Base-by-base conservation (phyloP, 129 eudicot genomes). In the Flaveria linearis region DNA sequence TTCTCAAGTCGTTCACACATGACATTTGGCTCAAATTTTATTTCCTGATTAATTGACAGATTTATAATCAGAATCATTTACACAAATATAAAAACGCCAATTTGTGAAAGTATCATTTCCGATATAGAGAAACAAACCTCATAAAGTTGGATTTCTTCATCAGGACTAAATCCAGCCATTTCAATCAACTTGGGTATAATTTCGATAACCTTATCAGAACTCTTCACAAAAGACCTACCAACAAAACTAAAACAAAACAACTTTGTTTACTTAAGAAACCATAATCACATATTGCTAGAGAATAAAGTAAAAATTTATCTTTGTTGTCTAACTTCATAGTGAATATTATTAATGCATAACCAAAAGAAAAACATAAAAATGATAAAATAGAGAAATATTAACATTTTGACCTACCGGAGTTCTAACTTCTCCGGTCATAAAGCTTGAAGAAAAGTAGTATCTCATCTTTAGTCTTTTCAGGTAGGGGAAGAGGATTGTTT, bases 1-100 rank as follows among this genome's bases (percentile, higher is more conserved):
- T 63, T 91, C 45, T 94, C 96, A 51, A 94, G 88, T 14, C 82
- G 92, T 80, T 91, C 99, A 84, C 99, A 94, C 99, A 91, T 94
- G 79, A 94, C 96, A 71, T 49, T 20, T 26, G 99, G 99, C 86
- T 94, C 97, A 53, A 89, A 91, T 77, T 94, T 94, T 49, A 94
- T 88, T 83, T 94, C 99, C 99, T 94, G 82, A 17, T 39, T 2
- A 66, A 68, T 36, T 55, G 73, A 17, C 46, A 30, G 12, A 63
- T 30, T 63, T 13, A 63, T 30, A 63, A 11, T 30, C 22, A 36
- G 33, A 62, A 63, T 30, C 46, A 30, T 63, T 63, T 28, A 63
- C 0, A 30, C 3, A 33, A 63, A 63, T 16, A 14, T 28, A 63
- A 28, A 5, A 57, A 63, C 2, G 13, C 43, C 69, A 1, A 63